Percentiles rank a stretch among this genome's conserved stretches.
Evolutionary conservation across 192 early-diverging fungal genomes (phyloP).

Genomic region (Martensiomyces pterosporus): DNA sequence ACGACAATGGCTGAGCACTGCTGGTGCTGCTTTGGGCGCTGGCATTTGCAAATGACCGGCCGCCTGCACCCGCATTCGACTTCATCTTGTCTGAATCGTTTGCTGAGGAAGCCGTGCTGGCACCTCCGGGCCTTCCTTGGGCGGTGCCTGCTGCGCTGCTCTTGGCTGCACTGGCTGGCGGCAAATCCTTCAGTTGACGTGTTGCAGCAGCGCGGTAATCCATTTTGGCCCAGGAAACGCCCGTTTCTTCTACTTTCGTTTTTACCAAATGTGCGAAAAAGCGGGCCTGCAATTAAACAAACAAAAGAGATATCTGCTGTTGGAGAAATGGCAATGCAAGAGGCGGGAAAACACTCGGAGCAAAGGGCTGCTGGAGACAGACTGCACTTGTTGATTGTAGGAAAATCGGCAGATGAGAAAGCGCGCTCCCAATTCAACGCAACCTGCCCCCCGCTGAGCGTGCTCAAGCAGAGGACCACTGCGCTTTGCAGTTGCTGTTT

Average conservation of each 20-base stretch:
- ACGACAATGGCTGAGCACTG: slow-evolving; percentile 18
- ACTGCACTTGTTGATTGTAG: too few relatives aligned
- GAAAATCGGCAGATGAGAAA: too few relatives aligned
- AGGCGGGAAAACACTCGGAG: too few relatives aligned
- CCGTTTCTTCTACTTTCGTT: slow-evolving; percentile 1
- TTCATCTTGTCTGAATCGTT: slow-evolving; percentile 38
- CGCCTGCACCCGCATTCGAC: slow-evolving; percentile 12
- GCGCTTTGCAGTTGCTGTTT: too few relatives aligned
- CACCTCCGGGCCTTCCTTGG: slow-evolving; percentile 2
- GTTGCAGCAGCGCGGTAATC: slow-evolving; percentile 49
- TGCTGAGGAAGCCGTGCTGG: slow-evolving; percentile 5
- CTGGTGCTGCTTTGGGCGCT: slow-evolving; percentile 1
- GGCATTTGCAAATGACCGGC: too few relatives aligned
- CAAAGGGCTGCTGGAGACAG: too few relatives aligned
- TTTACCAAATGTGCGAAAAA: neutral
- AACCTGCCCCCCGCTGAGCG: too few relatives aligned
- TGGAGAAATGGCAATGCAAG: too few relatives aligned
- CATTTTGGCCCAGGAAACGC: slow-evolving; percentile 21
- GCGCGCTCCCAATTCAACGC: too few relatives aligned
- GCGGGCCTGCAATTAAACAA: neutral
- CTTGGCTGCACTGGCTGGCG: slow-evolving; percentile 6
- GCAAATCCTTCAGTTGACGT: slow-evolving; percentile 37
- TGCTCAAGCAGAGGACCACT: too few relatives aligned
- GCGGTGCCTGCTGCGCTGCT: slow-evolving; percentile 5
- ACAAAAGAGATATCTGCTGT: neutral